Percentiles rank a stretch among this genome's conserved stretches.
Conservation (phyloP, 140 eudicot genomes). For the Erigeron philadelphicus region DNA sequence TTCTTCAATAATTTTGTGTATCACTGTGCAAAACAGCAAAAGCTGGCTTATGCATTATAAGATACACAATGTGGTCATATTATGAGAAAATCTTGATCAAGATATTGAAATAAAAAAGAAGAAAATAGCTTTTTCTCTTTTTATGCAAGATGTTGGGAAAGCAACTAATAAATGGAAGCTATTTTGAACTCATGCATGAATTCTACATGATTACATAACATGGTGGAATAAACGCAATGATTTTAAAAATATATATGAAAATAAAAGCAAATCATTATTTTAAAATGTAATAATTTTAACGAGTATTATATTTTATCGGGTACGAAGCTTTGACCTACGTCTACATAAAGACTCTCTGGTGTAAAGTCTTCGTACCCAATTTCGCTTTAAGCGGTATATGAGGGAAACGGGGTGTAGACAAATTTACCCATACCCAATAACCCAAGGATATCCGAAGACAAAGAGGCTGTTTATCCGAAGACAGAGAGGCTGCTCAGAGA, state of each 20-base stretch:
- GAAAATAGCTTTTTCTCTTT: not conserved
- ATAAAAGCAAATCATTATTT: not conserved
- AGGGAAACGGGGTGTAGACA: too few relatives aligned
- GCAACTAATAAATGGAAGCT: not conserved
- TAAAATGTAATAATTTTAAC: too few relatives aligned
- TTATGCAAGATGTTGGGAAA: slow-evolving; percentile 20
- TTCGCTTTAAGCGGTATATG: too few relatives aligned
- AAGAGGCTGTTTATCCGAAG: too few relatives aligned
- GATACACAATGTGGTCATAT: not conserved
- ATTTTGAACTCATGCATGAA: slow-evolving; percentile 20
- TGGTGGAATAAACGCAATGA: slow-evolving; percentile 18
- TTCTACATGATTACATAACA: slow-evolving; percentile 23
- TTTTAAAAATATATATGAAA: not conserved
- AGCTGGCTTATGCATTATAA: slow-evolving; percentile 12
- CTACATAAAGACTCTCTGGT: too few relatives aligned
- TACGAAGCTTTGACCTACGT: not conserved
- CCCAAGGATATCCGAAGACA: too few relatives aligned
- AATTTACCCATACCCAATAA: too few relatives aligned
- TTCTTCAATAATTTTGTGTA: slow-evolving; percentile 5
- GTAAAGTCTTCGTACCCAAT: too few relatives aligned
- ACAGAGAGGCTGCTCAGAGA: too few relatives aligned
- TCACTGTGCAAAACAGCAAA: not conserved
- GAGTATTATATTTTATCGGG: too few relatives aligned
- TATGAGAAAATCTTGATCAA: too few relatives aligned
- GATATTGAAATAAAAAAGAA: too few relatives aligned